Percentiles rank a stretch among this genome's conserved stretches.
phyloP scores from a whole-genome alignment of 2,329 filamentous ascomycete genomes.

The Proliferodiscus dingleyae region DNA sequence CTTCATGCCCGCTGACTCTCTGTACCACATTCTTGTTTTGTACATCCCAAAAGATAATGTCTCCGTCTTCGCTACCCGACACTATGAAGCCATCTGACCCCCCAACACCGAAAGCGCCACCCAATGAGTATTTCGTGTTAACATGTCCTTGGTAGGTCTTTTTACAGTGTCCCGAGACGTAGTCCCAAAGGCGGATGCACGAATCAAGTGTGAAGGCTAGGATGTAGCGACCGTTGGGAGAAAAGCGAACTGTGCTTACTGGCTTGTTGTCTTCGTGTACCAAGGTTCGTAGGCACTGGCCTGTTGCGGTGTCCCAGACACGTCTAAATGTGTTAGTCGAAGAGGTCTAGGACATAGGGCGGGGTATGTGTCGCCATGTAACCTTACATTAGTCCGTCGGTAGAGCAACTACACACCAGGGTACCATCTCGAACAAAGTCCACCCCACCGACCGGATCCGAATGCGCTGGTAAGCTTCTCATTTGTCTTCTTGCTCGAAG shows the following conservation, averaged over 20 bases:
- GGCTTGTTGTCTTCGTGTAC: constrained; percentile 95
- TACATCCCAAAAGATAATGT: constrained; percentile 86
- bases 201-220: constrained; percentile 89
- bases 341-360: neutral
- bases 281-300: constrained; percentile 89
- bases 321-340: constrained; percentile 45
- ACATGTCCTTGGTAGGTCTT: constrained; percentile 95
- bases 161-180: constrained; percentile 82
- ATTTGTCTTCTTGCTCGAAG: constrained; percentile 82
- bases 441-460: constrained; percentile 88
- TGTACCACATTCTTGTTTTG: constrained; percentile 79
- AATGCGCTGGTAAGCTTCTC: constrained; percentile 88
- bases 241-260: constrained; percentile 85
- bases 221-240: constrained; percentile 89
- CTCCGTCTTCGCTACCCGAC: constrained; percentile 82
- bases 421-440: constrained; percentile 93
- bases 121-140: constrained; percentile 81
- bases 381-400: constrained; percentile 77
- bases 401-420: constrained; percentile 83
- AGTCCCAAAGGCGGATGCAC: constrained; percentile 90
- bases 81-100: constrained; percentile 58
- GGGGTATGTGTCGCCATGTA: constrained; percentile 1
- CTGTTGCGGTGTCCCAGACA: constrained; percentile 93
- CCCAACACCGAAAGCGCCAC: constrained; percentile 74
- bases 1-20: constrained; percentile 49